phyloP scores from a whole-genome alignment of 805 yeast genomes.

The Sugiyamaella americana region DNA sequence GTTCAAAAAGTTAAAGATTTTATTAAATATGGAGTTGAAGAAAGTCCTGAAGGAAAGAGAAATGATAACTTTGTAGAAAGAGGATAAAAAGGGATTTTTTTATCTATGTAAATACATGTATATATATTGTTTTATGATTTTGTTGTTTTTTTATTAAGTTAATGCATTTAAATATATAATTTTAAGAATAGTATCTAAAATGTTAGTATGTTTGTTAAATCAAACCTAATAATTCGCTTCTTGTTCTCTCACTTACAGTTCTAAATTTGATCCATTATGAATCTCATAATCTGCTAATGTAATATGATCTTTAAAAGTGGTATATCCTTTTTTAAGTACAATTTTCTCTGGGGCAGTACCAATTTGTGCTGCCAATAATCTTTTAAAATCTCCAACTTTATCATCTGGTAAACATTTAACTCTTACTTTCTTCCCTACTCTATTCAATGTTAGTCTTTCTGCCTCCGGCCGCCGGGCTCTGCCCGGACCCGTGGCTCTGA shows the following conservation, averaged over 20 bases:
- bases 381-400: constrained; percentile 84
- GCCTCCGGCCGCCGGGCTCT: too few species aligned
- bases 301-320: constrained; percentile 81
- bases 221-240: not conserved
- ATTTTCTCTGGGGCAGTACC: constrained; percentile 63
- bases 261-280: constrained; percentile 82
- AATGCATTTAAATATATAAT: not conserved
- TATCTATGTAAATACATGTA: not conserved
- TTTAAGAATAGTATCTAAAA: constrained; percentile 13
- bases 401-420: constrained; percentile 85
- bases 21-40: constrained; percentile 58
- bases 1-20: constrained; percentile 68
- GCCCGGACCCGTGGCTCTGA: too few species aligned
- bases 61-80: constrained; percentile 22
- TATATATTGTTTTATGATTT: not conserved
- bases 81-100: constrained; percentile 12
- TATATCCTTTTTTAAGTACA: constrained; percentile 79
- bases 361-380: constrained; percentile 71
- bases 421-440: constrained; percentile 79
- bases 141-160: too few species aligned
- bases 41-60: constrained; percentile 24
- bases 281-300: constrained; percentile 91
- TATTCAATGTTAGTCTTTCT: constrained; percentile 19
- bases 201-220: constrained; percentile 1
- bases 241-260: constrained; percentile 46